Evolutionary conservation across 305 asterid species (phyloP).

Genomic region (Withania somnifera): DNA sequence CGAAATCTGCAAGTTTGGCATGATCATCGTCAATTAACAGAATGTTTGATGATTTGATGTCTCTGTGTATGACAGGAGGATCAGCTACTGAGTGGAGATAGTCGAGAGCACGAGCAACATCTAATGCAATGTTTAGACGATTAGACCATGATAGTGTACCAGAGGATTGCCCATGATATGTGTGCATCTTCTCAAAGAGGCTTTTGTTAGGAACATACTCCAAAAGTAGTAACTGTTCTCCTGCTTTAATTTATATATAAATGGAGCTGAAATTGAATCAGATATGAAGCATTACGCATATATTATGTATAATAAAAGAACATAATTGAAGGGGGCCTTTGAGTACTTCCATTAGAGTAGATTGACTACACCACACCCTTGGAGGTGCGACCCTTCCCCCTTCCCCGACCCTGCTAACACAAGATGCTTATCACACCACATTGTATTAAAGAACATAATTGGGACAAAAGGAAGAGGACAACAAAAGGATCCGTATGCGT

Average conservation of each 20-base stretch:
- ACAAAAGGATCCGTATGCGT: not conserved
- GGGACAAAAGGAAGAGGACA: not conserved
- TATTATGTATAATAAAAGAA: not conserved
- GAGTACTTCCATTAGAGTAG: too few species aligned
- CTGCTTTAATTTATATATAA: slow-evolving; percentile 17
- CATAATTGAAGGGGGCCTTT: too few species aligned
- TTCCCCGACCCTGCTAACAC: too few species aligned
- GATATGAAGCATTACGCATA: not conserved
- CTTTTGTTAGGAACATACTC: slow-evolving; percentile 69
- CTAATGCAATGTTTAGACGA: slow-evolving; percentile 57
- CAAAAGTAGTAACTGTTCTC: slow-evolving; percentile 65
- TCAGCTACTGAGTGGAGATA: slow-evolving; percentile 70
- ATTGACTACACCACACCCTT: too few species aligned
- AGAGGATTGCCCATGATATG: slow-evolving; percentile 36
- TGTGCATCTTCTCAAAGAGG: slow-evolving; percentile 74
- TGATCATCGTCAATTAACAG: slow-evolving; percentile 36
- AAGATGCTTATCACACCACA: too few species aligned
- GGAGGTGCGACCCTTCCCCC: too few species aligned
- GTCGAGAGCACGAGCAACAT: slow-evolving; percentile 62
- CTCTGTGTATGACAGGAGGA: slow-evolving; percentile 69
- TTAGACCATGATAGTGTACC: slow-evolving; percentile 46
- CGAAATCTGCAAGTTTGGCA: slow-evolving; percentile 75
- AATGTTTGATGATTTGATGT: slow-evolving; percentile 62
- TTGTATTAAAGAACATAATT: not conserved
- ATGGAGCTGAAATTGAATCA: not conserved